A percentile compares a stretch with the other conserved stretches of the same genome.
phyloP scores from a whole-genome alignment of 1,284 basidiomycete species.

The Coriolopsis trogii region DNA sequence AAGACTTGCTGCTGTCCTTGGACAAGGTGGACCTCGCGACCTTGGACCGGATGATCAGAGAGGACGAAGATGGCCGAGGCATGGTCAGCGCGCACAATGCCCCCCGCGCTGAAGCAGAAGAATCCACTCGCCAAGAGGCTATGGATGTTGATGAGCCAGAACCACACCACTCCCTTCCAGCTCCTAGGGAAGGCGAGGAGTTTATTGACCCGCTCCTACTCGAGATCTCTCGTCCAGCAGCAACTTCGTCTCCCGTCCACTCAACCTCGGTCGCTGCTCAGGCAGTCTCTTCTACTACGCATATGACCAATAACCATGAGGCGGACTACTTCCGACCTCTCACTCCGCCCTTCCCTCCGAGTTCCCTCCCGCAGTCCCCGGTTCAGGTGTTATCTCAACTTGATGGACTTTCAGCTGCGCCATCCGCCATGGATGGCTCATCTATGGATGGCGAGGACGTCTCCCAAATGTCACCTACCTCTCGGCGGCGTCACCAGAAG shows the following conservation, averaged over 20 bases:
- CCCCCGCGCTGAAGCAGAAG: not conserved
- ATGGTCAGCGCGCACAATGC: not conserved
- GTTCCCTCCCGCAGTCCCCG: slow-evolving; percentile 1
- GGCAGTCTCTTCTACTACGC: not conserved
- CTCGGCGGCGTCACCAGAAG: slow-evolving; percentile 60
- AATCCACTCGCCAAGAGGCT: not conserved
- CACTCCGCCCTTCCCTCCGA: slow-evolving; percentile 7
- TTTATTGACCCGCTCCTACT: slow-evolving; percentile 34
- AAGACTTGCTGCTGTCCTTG: slow-evolving; percentile 42
- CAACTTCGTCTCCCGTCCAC: not conserved
- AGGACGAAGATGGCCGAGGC: slow-evolving; percentile 33
- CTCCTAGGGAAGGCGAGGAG: slow-evolving; percentile 20
- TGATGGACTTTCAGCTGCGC: not conserved
- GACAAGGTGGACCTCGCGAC: slow-evolving; percentile 41
- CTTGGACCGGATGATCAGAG: slow-evolving; percentile 50
- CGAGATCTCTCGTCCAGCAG: slow-evolving; percentile 16
- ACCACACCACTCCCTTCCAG: not conserved
- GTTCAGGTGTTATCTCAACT: too few species aligned
- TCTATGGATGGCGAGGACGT: slow-evolving; percentile 6
- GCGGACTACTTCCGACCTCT: slow-evolving; percentile 2
- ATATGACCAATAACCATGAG: not conserved
- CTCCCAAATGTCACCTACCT: slow-evolving; percentile 41
- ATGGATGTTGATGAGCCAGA: not conserved
- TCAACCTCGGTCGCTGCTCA: not conserved
- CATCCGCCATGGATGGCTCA: not conserved